These are phyloP conservation scores for Chaetomium sp. DNA, from an alignment of 2,329 filamentous ascomycete species.

Conservation along the genomic window DNA sequence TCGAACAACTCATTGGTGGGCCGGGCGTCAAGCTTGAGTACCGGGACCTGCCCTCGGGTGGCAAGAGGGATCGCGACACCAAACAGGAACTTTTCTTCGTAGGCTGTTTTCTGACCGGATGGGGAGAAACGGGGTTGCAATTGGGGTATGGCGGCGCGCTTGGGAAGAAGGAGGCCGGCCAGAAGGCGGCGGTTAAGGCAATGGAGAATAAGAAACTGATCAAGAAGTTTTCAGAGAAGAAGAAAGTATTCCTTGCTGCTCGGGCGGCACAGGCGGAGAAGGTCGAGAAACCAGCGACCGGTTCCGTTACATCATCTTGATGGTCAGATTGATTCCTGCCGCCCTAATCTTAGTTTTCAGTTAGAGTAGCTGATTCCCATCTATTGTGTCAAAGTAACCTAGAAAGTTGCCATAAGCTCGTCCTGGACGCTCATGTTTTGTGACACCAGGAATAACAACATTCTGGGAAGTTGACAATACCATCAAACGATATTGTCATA, in stretches of 20 bases:
- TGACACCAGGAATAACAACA: too few species aligned
- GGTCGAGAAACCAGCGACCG: background rate
- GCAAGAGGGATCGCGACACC: slow-evolving; percentile 46
- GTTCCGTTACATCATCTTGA: too few species aligned
- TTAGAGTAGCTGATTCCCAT: too few species aligned
- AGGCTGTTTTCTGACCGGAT: slow-evolving; percentile 60
- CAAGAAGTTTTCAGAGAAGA: slow-evolving; percentile 42
- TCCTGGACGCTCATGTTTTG: too few species aligned
- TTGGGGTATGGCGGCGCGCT: slow-evolving; percentile 58
- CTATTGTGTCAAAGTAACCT: too few species aligned
- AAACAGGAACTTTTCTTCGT: slow-evolving; percentile 55
- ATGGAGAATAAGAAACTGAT: slow-evolving; percentile 61
- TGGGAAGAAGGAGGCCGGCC: slow-evolving; percentile 63
- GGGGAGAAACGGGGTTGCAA: slow-evolving; percentile 56
- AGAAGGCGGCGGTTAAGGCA: slow-evolving; percentile 58
- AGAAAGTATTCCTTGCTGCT: slow-evolving; percentile 36
- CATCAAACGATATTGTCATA: too few species aligned
- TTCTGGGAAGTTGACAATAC: too few species aligned
- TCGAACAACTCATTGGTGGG: slow-evolving; percentile 47
- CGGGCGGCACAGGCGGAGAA: slow-evolving; percentile 16
- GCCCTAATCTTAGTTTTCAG: too few species aligned
- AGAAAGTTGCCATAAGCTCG: too few species aligned
- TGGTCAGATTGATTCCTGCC: background rate
- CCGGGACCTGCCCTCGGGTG: slow-evolving; percentile 46
- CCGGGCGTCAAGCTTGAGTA: slow-evolving; percentile 57